Conservation (phyloP, 164 flowering plant species). For the Dillenia turbinata region DNA sequence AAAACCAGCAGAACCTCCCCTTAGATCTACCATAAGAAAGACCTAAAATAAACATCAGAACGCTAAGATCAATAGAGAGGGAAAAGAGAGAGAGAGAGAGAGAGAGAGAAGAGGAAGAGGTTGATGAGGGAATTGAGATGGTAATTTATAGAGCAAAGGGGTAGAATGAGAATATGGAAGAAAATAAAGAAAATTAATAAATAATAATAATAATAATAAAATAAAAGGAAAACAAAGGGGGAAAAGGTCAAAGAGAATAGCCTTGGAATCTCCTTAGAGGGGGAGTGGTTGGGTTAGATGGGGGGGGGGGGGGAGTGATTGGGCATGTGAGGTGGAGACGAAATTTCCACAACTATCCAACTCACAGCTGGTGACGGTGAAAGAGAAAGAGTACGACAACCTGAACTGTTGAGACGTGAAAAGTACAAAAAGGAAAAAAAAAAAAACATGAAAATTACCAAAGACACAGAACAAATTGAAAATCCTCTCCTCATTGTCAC, state of each 20-base stretch:
- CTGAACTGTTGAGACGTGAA: no score
- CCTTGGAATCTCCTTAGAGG: slow-evolving; percentile 28
- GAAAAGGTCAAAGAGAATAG: not conserved
- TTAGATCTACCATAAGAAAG: not conserved
- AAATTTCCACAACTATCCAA: slow-evolving; percentile 36
- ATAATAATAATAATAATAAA: slow-evolving; percentile 2
- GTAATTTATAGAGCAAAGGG: slow-evolving; percentile 46
- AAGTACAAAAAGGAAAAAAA: no score
- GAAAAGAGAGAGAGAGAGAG: slow-evolving; percentile 10
- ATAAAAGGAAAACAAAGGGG: slow-evolving; percentile 1
- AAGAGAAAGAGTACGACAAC: not conserved
- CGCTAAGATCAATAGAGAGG: slow-evolving; percentile 1
- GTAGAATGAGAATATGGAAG: slow-evolving; percentile 6
- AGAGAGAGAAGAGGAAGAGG: slow-evolving; percentile 47
- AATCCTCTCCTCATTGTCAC: slow-evolving; percentile 14
- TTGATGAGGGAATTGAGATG: slow-evolving; percentile 14
- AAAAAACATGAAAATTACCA: not conserved
- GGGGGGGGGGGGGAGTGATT: slow-evolving; percentile 3
- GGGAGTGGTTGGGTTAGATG: slow-evolving; percentile 22
- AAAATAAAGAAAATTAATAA: not conserved
- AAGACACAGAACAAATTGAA: not conserved
- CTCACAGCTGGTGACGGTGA: slow-evolving; percentile 37
- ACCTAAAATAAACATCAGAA: slow-evolving; percentile 12
- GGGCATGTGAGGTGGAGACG: slow-evolving; percentile 31
- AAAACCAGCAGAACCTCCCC: slow-evolving; percentile 1